Base-by-base conservation (phyloP, 495 filamentous ascomycete species). In the Aspergillus incahuasiensis region DNA sequence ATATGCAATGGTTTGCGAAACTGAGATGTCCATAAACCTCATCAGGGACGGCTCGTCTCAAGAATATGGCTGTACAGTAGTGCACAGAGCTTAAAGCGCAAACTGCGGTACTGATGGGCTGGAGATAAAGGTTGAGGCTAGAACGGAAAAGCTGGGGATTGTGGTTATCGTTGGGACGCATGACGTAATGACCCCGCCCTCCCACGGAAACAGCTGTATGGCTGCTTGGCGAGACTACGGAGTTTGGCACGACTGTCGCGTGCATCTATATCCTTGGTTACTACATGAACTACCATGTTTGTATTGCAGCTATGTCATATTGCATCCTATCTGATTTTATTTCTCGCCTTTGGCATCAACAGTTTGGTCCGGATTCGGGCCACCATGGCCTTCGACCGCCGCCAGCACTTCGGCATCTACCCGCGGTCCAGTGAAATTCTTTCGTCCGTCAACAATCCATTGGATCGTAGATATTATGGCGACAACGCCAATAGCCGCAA, bases 381-480 rank as follows among this genome's bases (percentile, higher is more conserved):
- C 56, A 16, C 40, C 30, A n/a, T 35, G 12, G 9, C 48, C 56
- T 11, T 63, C 56, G 35, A 70, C 62, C 0, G 68, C 75, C 8
- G 63, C 56, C 18, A 82, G 35, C 7, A 71, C 66, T 30, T 79
- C 75, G 0, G 80, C 61, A 54, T 84, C 75, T 13, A 82, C 63
- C 1, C 76, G 70, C 0, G 86, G 86, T 1, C 86, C 87, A 4
- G 71, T 79, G 66, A 82, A 90, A 62, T 89, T 85, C 73, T 84
- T 87, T 20, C 83, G 75, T 7, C 87, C 88, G 55, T 88, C 86
- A n/a, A 88, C 72, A 56, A 87, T 67, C 85, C 87, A 91, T 55
- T 86, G 85, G 21, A 87, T 60, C 0, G 74, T 66, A 21, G 83
- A 83, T 38, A 91, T 80, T 6, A 88, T 67, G 8, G 89, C 60